phyloP scores from a whole-genome alignment of 495 filamentous ascomycete genomes.

The Penicillium roqueforti region DNA sequence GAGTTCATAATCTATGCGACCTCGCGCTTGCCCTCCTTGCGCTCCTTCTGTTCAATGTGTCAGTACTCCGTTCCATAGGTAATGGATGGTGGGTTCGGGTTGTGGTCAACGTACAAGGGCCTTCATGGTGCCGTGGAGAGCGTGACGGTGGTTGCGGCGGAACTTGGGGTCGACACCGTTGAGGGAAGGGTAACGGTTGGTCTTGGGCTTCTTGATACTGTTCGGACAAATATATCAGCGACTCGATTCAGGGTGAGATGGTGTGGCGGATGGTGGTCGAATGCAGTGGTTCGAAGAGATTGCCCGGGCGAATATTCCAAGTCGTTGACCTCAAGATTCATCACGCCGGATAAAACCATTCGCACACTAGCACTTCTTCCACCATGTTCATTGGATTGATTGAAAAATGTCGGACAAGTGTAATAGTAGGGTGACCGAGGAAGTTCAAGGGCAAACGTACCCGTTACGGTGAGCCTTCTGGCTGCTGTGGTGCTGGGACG shows the following conservation, averaged over 20 bases:
- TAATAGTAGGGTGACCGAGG: constrained; percentile 1
- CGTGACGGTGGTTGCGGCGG: constrained; percentile 98
- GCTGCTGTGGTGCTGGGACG: constrained; percentile 94
- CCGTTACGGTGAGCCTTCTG: constrained; percentile 98
- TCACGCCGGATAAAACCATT: constrained; percentile 1
- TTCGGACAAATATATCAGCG: constrained; percentile 34
- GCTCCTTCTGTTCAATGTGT: constrained; percentile 75
- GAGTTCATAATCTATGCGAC: constrained; percentile 60
- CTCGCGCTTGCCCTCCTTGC: constrained; percentile 94
- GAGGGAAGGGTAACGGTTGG: constrained; percentile 95
- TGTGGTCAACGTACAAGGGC: constrained; percentile 72
- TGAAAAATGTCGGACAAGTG: background rate
- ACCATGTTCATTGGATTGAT: background rate
- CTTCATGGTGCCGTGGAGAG: constrained; percentile 96
- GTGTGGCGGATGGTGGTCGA: constrained; percentile 1
- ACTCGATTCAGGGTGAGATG: constrained; percentile 9
- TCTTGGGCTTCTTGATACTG: constrained; percentile 99
- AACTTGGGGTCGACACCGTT: constrained; percentile 99
- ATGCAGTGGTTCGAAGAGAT: background rate
- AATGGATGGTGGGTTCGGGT: background rate
- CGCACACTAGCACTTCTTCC: constrained; percentile 1
- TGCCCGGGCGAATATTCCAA: constrained; percentile 4
- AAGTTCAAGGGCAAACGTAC: constrained; percentile 51
- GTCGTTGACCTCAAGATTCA: constrained; percentile 8
- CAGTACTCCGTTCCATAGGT: constrained; percentile 28